Conservation (phyloP, 768 basidiomycete genomes). For the Phanerodontia chrysosporium region DNA sequence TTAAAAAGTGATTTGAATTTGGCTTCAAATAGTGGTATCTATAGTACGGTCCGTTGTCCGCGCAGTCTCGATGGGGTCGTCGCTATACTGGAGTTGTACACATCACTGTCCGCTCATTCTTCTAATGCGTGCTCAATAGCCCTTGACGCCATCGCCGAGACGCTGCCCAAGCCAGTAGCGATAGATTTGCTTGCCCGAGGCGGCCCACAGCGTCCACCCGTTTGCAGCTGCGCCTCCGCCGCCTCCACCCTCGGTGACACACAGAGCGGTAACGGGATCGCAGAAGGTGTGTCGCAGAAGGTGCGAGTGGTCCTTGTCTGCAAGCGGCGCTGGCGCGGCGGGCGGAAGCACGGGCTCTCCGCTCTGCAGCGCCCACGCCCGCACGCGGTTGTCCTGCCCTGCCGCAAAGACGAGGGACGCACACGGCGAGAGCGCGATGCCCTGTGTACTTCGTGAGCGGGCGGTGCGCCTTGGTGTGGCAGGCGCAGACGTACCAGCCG, state of each 20-base stretch:
- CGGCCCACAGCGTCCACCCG: conserved; percentile 50
- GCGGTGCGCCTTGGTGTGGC: neutral
- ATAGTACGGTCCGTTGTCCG: too few relatives aligned
- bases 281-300: conserved; percentile 34
- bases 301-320: neutral
- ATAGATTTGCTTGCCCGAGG: conserved; percentile 40
- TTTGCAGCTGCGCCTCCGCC: conserved; percentile 8
- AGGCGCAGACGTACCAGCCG: conserved; percentile 41
- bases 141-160: neutral
- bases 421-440: conserved; percentile 52
- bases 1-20: too few relatives aligned
- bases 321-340: conserved; percentile 14
- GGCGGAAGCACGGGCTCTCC: conserved; percentile 37
- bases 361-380: conserved; percentile 63
- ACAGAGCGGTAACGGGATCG: conserved; percentile 42
- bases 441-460: conserved; percentile 35
- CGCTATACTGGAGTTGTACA: too few relatives aligned
- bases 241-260: conserved; percentile 38
- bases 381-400: conserved; percentile 59
- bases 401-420: conserved; percentile 64
- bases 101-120: neutral
- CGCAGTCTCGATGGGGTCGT: too few relatives aligned
- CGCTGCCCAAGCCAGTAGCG: conserved; percentile 48
- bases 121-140: neutral
- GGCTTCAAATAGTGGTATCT: too few relatives aligned